A percentile compares a stretch with the other conserved stretches of the same genome.
phyloP scores from a whole-genome alignment of 805 yeast genomes.

The Starmerella gropengiesseri region DNA sequence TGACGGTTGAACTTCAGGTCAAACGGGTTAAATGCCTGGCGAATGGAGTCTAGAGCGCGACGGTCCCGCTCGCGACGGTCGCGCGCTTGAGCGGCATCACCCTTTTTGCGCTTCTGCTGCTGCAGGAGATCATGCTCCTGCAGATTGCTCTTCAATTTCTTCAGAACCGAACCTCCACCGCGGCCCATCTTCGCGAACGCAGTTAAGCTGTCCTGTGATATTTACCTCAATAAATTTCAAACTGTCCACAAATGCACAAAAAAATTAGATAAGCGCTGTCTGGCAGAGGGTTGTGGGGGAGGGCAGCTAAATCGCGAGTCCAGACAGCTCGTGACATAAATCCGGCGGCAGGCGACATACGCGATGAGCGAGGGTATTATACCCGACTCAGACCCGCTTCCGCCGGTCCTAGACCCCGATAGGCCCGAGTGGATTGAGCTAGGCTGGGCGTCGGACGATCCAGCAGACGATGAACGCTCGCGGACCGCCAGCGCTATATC shows the following conservation, averaged over 20 bases:
- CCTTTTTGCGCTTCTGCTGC: constrained; percentile 34
- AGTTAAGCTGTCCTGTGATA: background rate
- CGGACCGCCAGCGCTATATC: too few relatives aligned
- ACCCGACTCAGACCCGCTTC: constrained; percentile 16
- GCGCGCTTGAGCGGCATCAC: constrained; percentile 29
- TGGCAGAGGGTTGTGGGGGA: background rate
- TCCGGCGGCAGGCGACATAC: background rate
- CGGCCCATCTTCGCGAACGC: background rate
- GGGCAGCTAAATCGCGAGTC: background rate
- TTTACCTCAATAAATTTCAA: background rate
- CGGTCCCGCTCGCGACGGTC: constrained; percentile 39
- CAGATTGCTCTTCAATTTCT: constrained; percentile 29
- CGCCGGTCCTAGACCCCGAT: constrained; percentile 4
- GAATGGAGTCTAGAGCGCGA: constrained; percentile 45
- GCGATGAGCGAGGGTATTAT: constrained; percentile 8
- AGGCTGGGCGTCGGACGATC: background rate
- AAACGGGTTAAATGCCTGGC: constrained; percentile 83
- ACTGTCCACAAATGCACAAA: background rate
- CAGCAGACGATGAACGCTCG: background rate
- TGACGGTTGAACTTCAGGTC: constrained; percentile 62
- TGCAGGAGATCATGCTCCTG: constrained; percentile 41
- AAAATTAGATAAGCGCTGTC: constrained; percentile 11
- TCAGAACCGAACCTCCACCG: constrained; percentile 23
- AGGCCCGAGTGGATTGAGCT: constrained; percentile 6
- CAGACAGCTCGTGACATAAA: background rate